phyloP scores from a whole-genome alignment of 108 stramenopile genomes.

The Seminavis robusta region DNA sequence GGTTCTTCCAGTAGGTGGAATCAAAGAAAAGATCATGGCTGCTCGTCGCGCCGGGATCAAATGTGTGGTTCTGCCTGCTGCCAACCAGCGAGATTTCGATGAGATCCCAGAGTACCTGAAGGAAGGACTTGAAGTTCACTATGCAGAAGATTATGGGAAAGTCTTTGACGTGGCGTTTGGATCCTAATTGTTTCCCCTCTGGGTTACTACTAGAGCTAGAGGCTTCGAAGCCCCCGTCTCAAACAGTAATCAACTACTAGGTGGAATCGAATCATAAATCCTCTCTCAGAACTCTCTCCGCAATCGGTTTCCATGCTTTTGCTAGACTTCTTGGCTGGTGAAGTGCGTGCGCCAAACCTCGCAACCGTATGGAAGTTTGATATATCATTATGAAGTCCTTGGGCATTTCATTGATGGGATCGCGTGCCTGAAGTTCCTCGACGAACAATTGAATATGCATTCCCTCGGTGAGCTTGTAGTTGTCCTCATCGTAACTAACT shows the following conservation, averaged over 20 bases:
- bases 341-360: slow-evolving; percentile 73
- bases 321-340: slow-evolving; percentile 67
- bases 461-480: slow-evolving; percentile 56
- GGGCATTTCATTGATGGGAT: slow-evolving; percentile 64
- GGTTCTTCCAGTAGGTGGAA: slow-evolving; percentile 96
- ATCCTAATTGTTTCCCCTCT: no score
- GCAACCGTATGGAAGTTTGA: slow-evolving; percentile 58
- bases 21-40: slow-evolving; percentile 99
- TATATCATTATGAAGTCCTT: slow-evolving; percentile 70
- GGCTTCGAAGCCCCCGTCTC: no score
- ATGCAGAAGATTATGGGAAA: slow-evolving; percentile 86
- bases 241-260: no score
- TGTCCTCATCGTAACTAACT: slow-evolving; percentile 69
- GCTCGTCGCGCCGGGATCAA: slow-evolving; percentile 92
- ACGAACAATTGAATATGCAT: slow-evolving; percentile 81
- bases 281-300: slow-evolving; percentile 54
- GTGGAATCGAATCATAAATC: no score
- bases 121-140: slow-evolving; percentile 91
- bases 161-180: slow-evolving; percentile 89
- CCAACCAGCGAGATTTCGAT: slow-evolving; percentile 92
- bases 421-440: slow-evolving; percentile 65
- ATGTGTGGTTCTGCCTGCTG: slow-evolving; percentile 82
- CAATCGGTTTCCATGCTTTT: slow-evolving; percentile 72
- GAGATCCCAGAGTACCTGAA: slow-evolving; percentile 96
- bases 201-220: no score